A percentile compares a stretch with the other conserved stretches of the same genome.
phyloP scores from a whole-genome alignment of 129 eudicot species.

The Centrapalus pauciflorus region DNA sequence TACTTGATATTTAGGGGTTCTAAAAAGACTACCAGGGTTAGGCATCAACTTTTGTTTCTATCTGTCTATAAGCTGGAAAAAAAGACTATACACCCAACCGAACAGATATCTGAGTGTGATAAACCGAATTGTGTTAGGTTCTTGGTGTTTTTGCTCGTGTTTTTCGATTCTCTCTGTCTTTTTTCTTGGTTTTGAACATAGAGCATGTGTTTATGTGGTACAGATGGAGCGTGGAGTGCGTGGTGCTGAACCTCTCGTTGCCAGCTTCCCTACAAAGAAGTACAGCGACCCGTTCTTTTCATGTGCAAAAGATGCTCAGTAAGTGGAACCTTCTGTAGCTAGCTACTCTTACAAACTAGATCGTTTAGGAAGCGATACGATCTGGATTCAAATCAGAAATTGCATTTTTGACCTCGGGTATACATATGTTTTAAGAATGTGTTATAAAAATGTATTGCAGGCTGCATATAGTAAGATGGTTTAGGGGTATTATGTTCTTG shows the following conservation, averaged over 20 bases:
- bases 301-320: conserved; percentile 73
- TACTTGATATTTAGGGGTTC: conserved; percentile 25
- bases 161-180: conserved; percentile 5
- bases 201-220: background rate
- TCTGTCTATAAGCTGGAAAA: conserved; percentile 5
- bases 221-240: conserved; percentile 88
- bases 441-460: background rate
- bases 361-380: background rate
- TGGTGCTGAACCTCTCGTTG: conserved; percentile 63
- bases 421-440: background rate
- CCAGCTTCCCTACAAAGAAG: conserved; percentile 77
- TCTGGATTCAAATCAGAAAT: background rate
- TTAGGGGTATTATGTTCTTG: background rate
- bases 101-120: background rate
- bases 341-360: background rate
- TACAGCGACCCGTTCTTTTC: conserved; percentile 61
- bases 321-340: conserved; percentile 23
- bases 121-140: conserved; percentile 17
- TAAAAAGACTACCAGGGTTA: background rate
- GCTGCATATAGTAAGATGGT: background rate
- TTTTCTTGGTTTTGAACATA: background rate
- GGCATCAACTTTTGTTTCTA: conserved; percentile 19
- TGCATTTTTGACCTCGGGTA: background rate
- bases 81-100: conserved; percentile 14
- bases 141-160: conserved; percentile 17